These are phyloP conservation scores for Thelonectria blattea DNA, from an alignment of 2,329 filamentous ascomycete species.

Conservation along the genomic window DNA sequence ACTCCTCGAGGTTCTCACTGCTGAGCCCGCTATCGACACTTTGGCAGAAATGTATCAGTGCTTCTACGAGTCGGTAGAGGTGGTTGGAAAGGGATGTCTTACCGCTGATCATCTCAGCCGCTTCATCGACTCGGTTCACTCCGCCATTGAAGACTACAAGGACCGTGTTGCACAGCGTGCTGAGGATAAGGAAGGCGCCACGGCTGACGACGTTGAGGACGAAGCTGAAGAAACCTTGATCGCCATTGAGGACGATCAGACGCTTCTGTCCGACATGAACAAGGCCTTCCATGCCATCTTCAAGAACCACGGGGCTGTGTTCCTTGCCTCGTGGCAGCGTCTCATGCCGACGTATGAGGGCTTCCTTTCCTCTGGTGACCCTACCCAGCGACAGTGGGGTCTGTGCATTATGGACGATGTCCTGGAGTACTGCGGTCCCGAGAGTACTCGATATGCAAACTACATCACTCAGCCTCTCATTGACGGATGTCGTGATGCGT, in stretches of 20 bases:
- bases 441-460: slow-evolving; percentile 84
- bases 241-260: slow-evolving; percentile 97
- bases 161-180: slow-evolving; percentile 80
- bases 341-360: slow-evolving; percentile 84
- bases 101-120: slow-evolving; percentile 78
- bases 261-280: slow-evolving; percentile 97
- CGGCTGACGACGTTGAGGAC: slow-evolving; percentile 88
- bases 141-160: slow-evolving; percentile 91
- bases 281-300: slow-evolving; percentile 99
- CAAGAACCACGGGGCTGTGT: slow-evolving; percentile 88
- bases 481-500: slow-evolving; percentile 82
- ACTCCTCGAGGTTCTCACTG: slow-evolving; percentile 88
- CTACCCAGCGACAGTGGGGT: slow-evolving; percentile 97
- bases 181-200: slow-evolving; percentile 77
- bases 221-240: slow-evolving; percentile 85
- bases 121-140: slow-evolving; percentile 86
- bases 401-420: slow-evolving; percentile 99
- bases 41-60: slow-evolving; percentile 99
- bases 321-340: slow-evolving; percentile 87
- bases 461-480: slow-evolving; percentile 88
- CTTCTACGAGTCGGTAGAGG: slow-evolving; percentile 98
- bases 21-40: slow-evolving; percentile 94
- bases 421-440: slow-evolving; percentile 90
- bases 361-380: slow-evolving; percentile 81
- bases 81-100: slow-evolving; percentile 85